Conservation (phyloP, 345 rosid genomes). For the Eucalyptus tenuipes region DNA sequence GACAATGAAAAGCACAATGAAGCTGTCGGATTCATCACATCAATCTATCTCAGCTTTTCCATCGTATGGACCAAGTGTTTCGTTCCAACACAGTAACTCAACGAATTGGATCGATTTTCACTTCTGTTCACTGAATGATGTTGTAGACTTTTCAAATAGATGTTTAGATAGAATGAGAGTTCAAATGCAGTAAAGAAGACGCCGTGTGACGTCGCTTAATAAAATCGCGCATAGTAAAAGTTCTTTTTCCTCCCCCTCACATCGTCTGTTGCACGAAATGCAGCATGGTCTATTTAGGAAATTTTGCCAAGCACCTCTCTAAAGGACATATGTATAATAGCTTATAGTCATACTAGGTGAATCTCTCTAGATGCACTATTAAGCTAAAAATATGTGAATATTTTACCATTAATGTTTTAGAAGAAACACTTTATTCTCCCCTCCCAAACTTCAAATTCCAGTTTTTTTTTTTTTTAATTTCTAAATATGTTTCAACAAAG, state of each 20-base stretch:
- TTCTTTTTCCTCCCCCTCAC: background rate
- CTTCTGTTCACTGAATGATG: background rate
- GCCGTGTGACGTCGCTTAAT: background rate
- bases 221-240: background rate
- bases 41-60: background rate
- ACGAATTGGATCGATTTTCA: background rate
- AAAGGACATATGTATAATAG: background rate
- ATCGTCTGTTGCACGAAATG: background rate
- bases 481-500: background rate
- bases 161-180: too few species aligned
- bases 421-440: background rate
- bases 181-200: background rate
- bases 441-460: background rate
- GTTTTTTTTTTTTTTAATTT: background rate
- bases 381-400: background rate
- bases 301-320: background rate
- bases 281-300: background rate
- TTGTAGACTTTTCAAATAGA: background rate
- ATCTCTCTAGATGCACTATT: background rate
- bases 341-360: background rate
- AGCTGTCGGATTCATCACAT: background rate
- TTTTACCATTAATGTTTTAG: background rate
- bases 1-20: background rate
- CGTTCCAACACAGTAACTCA: background rate
- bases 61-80: background rate